Base-by-base conservation (phyloP, 2,329 filamentous ascomycete species). In the Pyrenophora teres region DNA sequence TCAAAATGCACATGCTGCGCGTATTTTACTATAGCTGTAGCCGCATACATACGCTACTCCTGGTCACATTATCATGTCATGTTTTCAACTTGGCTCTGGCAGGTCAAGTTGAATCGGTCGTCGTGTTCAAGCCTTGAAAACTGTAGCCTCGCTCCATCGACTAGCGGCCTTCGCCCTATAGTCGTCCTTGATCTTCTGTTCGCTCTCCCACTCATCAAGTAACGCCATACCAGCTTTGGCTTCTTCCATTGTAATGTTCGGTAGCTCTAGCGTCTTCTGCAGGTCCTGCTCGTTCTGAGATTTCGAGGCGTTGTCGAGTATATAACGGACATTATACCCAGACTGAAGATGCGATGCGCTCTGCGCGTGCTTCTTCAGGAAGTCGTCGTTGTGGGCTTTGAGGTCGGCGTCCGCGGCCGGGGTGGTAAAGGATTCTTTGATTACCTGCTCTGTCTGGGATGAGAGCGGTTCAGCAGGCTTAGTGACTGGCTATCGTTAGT, bases 401-500 rank as follows among this genome's bases (percentile, higher is more conserved):
- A 90, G 78, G 43, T 87, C 81, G 16, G 79, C 74, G 32, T 76
- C 74, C 25, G 82, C 81, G 8, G 82, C 75, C 6, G 86, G 79
- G 19, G 87, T 75, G 7, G 80, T 77, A 62, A 92, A 89, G 58
- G 87, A 85, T 2, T 83, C 76, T 54, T 87, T 85, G 60, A 96
- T 77, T 40, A 90, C 83, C 59, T 91, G 84, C 42, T 83, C 79
- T 16, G 88, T 83, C 73, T 89, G 83, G 0, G 85, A 77, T 16
- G 92, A 77, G n/a, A 86, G 81, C 40, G 64, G 55, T 81, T 81
- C 15, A 81, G 72, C 61, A 44, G 59, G 46, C 40, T 65, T 65
- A 48, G 55, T 59, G 32, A 71, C 70, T 72, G 49, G 53, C 37
- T 2, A 7, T 47, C 45, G 45, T 63, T 51, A 62, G 57, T 12